Evolutionary conservation across 2,329 filamentous ascomycete genomes (phyloP).

Genomic region (Verruconis gallopava): DNA sequence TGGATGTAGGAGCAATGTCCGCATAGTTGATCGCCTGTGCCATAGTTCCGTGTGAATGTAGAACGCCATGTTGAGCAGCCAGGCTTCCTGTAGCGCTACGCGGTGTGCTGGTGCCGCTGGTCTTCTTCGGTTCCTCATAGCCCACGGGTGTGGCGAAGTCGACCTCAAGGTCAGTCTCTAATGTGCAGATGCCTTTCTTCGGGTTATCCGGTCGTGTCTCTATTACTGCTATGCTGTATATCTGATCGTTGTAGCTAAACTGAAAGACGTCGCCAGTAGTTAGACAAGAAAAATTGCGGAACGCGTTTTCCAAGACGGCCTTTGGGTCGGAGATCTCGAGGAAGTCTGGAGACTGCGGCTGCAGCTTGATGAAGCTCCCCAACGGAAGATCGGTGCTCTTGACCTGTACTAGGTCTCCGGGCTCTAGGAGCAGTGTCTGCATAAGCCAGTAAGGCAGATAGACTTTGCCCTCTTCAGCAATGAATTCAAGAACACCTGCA

Average conservation of each 20-base stretch:
- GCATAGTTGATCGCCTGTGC: slow-evolving; percentile 95
- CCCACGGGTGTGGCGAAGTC: slow-evolving; percentile 91
- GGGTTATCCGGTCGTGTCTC: slow-evolving; percentile 83
- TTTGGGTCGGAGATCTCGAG: slow-evolving; percentile 96
- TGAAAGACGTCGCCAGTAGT: slow-evolving; percentile 92
- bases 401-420: slow-evolving; percentile 87
- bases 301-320: slow-evolving; percentile 90
- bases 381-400: slow-evolving; percentile 88
- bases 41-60: slow-evolving; percentile 87
- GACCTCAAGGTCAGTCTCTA: slow-evolving; percentile 92
- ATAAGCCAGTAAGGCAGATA: slow-evolving; percentile 98
- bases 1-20: slow-evolving; percentile 69
- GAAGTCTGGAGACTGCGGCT: slow-evolving; percentile 85
- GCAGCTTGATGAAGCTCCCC: slow-evolving; percentile 87
- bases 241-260: slow-evolving; percentile 89
- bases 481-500: slow-evolving; percentile 91
- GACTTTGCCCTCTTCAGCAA: slow-evolving; percentile 90
- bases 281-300: slow-evolving; percentile 87
- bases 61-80: slow-evolving; percentile 53
- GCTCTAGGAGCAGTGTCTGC: slow-evolving; percentile 78
- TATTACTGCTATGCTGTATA: slow-evolving; percentile 84
- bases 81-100: slow-evolving; percentile 51
- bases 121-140: slow-evolving; percentile 74
- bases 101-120: slow-evolving; percentile 78
- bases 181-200: slow-evolving; percentile 76